Evolutionary conservation across 352 stramenopile species (phyloP).

Genomic region (Globisporangium heterothallicum): DNA sequence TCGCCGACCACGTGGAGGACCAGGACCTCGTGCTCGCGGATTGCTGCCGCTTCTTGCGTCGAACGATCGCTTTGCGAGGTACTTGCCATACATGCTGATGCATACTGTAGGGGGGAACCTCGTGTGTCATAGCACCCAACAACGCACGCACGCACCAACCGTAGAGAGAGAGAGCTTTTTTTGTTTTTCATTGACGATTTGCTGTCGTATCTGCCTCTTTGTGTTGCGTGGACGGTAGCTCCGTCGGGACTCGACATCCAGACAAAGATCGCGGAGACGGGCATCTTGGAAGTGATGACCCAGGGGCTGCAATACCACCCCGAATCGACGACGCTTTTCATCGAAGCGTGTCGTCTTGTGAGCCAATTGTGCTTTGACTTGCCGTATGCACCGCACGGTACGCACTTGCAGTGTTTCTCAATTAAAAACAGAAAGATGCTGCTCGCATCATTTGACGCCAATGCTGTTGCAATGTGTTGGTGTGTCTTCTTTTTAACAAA

Average conservation of each 20-base stretch:
- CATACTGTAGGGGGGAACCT: no score
- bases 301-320: conserved; percentile 25
- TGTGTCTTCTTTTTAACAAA: no score
- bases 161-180: no score
- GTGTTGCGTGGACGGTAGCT: no score
- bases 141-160: no score
- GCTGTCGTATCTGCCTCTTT: no score
- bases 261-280: conserved; percentile 39
- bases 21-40: conserved; percentile 32
- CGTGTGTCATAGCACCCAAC: no score
- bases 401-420: not conserved
- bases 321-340: conserved; percentile 20
- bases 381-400: conserved; percentile 36
- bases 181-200: no score
- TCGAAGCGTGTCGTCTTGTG: conserved; percentile 32
- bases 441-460: not conserved
- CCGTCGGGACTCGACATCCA: conserved; percentile 53
- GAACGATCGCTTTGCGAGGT: conserved; percentile 48
- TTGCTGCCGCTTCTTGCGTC: conserved; percentile 39
- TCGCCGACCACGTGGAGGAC: conserved; percentile 22
- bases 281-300: conserved; percentile 27
- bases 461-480: not conserved
- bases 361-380: conserved; percentile 51
- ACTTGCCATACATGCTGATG: no score
- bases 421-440: not conserved